Base-by-base conservation (phyloP, 805 yeast species). In the Dipodascus geniculatus region DNA sequence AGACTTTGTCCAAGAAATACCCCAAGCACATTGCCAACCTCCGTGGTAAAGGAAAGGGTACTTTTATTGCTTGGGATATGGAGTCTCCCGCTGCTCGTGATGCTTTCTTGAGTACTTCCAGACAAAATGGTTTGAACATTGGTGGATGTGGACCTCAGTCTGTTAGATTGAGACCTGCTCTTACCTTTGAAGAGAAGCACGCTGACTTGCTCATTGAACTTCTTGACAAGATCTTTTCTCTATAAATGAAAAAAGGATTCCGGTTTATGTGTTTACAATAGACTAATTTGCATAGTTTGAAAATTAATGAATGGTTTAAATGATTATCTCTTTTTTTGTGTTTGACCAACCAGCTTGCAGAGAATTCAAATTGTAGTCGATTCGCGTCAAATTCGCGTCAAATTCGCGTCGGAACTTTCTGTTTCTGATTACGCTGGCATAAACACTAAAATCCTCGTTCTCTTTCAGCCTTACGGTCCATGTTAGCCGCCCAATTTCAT, bases 141-240 rank as follows among this genome's bases (percentile, higher is more conserved):
- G 95, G 95, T 61, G 95, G 90, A 51, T 87, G 95, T 71, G 90
- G 91, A 53, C 85, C 79, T 53, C 77, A 74, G 57, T 79, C 90
- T 55, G 84, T 87, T 51, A 81, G 95, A 73, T 75, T 86, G 68
- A 80, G 95, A 73, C 95, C 95, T 57, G 77, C 87, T 48, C 72
- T 86, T 62, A 80, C 81, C 20, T 86, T 86, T 67, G 89, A 84
- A 73, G 78, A 82, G 71, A 82, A 82, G 70, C 95, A 86, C 64
- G 91, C 86, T 54, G 87, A 85, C 60, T 68, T 85, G 54, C 75
- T 85, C 60, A 64, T 84, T 53, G 70, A 70, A 28, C 67, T 70
- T 48, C 61, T 78, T 55, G 69, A 69, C 53, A 73, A 73, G 64
- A 51, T 55, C 49, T 52, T 59, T 17, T 11, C 11, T 38, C 14